A percentile compares a stretch with the other conserved stretches of the same genome.
These are phyloP conservation scores for Globisporangium viniferum DNA, from an alignment of 352 stramenopile species.

Conservation along the genomic window DNA sequence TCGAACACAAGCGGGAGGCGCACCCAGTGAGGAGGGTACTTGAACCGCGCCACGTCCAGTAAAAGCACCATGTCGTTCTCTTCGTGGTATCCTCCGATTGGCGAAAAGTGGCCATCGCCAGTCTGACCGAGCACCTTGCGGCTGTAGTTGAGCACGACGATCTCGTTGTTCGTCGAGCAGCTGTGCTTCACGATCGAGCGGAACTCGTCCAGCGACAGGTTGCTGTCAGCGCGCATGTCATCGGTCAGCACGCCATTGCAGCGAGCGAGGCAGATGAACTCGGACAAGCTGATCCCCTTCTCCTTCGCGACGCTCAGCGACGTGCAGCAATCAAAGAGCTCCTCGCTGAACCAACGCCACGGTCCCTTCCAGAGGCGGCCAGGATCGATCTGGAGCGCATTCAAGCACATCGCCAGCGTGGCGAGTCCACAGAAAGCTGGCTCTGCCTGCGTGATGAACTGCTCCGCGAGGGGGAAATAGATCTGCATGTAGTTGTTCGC, in stretches of 20 bases:
- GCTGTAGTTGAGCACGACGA: constrained; percentile 94
- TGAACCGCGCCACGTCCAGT: constrained; percentile 95
- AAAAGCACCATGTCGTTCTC: constrained; percentile 92
- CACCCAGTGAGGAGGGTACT: constrained; percentile 91
- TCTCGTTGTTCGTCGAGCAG: constrained; percentile 68
- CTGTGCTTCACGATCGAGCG: constrained; percentile 66
- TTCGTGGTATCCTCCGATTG: constrained; percentile 93
- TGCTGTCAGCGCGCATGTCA: constrained; percentile 38
- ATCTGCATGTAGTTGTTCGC: constrained; percentile 73
- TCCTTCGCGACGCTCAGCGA: constrained; percentile 70
- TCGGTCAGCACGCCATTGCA: constrained; percentile 65
- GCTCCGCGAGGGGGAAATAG: constrained; percentile 91
- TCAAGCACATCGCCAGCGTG: constrained; percentile 78
- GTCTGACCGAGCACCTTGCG: constrained; percentile 92
- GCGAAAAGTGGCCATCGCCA: constrained; percentile 95
- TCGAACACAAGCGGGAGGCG: constrained; percentile 47
- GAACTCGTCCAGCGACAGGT: constrained; percentile 54
- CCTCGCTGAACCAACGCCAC: constrained; percentile 81
- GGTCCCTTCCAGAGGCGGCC: constrained; percentile 70
- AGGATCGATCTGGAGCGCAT: constrained; percentile 71
- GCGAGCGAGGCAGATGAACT: constrained; percentile 66
- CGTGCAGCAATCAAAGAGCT: constrained; percentile 80
- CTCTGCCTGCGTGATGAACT: constrained; percentile 90
- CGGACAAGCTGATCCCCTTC: constrained; percentile 64
- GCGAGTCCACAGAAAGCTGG: constrained; percentile 89